These are phyloP conservation scores for Kandelia obovata DNA, from an alignment of 345 rosid genomes.

Conservation along the genomic window DNA sequence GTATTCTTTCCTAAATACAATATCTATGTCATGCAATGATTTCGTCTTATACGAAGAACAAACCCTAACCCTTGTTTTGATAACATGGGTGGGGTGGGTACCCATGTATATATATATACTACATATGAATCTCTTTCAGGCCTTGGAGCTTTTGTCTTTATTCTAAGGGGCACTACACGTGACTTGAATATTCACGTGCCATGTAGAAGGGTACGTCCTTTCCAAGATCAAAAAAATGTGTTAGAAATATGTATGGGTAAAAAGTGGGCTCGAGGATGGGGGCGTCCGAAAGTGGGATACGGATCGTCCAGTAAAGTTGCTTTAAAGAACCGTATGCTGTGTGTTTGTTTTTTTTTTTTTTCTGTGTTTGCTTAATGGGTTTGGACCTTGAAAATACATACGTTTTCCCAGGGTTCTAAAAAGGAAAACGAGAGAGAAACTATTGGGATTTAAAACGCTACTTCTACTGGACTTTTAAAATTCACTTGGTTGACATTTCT, in stretches of 20 bases:
- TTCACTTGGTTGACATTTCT: conserved; percentile 26
- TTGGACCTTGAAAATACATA: conserved; percentile 19
- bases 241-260: not conserved
- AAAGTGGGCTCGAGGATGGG: conserved; percentile 17
- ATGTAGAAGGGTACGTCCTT: conserved; percentile 27
- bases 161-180: conserved; percentile 24
- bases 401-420: not conserved
- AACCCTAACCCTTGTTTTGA: conserved; percentile 32
- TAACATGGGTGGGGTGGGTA: not conserved
- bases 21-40: conserved; percentile 47
- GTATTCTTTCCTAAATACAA: conserved; percentile 15
- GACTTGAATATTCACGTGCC: conserved; percentile 38
- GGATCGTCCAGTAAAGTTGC: conserved; percentile 43
- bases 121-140: not conserved
- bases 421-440: not conserved
- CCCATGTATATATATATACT: too few relatives aligned
- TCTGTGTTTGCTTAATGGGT: conserved; percentile 22
- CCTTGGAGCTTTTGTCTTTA: conserved; percentile 20
- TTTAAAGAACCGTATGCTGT: conserved; percentile 14
- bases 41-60: conserved; percentile 21
- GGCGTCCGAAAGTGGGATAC: conserved; percentile 38
- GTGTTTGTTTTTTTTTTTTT: not conserved
- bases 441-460: conserved; percentile 9
- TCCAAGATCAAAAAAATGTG: conserved; percentile 7
- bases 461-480: conserved; percentile 24